Base-by-base conservation (phyloP, 2,329 filamentous ascomycete genomes). In the Coniella vitis region DNA sequence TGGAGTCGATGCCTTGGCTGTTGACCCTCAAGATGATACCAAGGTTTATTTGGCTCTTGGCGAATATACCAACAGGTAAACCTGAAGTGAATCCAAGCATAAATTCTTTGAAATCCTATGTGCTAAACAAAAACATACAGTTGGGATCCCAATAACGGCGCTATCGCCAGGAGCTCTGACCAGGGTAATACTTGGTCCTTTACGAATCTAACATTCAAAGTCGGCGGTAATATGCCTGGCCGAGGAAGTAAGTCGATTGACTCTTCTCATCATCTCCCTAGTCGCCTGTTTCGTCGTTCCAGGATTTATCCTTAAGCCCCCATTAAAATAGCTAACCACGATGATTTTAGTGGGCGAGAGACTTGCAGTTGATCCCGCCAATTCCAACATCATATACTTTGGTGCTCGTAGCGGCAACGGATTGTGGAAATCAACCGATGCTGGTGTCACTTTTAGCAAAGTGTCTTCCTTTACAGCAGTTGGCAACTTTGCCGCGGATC, bases 171-270 rank as follows among this genome's bases (percentile, higher is more conserved):
- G 22, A 79, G 74, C 8, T 72, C 68, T 8, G 75, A 82, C 55
- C 66, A 70, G 55, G 78, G 78, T 1, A 62, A 61, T 3, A 79
- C 76, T 1, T 81, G 75, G 73, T 57, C 64, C 1, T 64, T 68
- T 17, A 71, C 73, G 0, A 63, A 65, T 5, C 65, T 81, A 0
- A 68, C 74, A 2, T 81, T 81, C 66, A 81, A 81, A 58, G 74
- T 79, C 39, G 78, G 78, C 7, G 78, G 78, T 0, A 81, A 81
- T 58, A 81, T 80, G 76, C 77, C 78, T 7, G 78, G 78, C 2
- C 71, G 78, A 22, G 78, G 78, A 7, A 74, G 45, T 47, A 34
- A 39, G 45, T 16, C 29, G 5, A 4, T 10, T 22, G n/a, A 7
- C 25, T 31, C 7, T 5, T 29, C 10, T 29, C 25, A 29, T 29